Evolutionary conservation across 169 alveolate species (phyloP).

Genomic region (Cryptosporidium parvum): DNA sequence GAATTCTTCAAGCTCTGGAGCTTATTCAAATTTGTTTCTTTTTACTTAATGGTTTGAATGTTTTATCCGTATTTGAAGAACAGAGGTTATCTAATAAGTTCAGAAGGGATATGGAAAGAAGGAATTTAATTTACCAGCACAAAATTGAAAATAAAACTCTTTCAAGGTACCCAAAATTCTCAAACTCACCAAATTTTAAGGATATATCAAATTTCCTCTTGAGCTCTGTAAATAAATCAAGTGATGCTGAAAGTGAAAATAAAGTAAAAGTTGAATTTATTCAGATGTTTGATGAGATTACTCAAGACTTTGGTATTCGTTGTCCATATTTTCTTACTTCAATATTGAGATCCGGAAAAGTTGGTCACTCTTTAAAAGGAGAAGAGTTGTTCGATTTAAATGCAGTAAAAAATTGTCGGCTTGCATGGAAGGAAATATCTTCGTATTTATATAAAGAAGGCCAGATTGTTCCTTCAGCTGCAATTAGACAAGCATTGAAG

Average conservation of each 20-base stretch:
- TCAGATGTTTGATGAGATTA: slow-evolving; percentile 22
- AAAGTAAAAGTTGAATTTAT: slow-evolving; percentile 1
- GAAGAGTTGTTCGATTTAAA: slow-evolving; percentile 18
- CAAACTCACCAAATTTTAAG: slow-evolving; percentile 50
- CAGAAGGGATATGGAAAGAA: slow-evolving; percentile 60
- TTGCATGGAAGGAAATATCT: slow-evolving; percentile 73
- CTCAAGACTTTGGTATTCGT: slow-evolving; percentile 42
- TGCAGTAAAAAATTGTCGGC: slow-evolving; percentile 41
- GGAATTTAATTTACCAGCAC: slow-evolving; percentile 7
- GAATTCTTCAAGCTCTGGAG: slow-evolving; percentile 23
- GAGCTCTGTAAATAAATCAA: slow-evolving; percentile 10
- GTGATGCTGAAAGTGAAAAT: not conserved
- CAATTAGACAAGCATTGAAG: slow-evolving; percentile 42
- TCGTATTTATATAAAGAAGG: slow-evolving; percentile 68
- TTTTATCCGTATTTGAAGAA: slow-evolving; percentile 60
- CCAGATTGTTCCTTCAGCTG: slow-evolving; percentile 56
- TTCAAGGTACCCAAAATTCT: slow-evolving; percentile 50
- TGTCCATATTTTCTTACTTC: slow-evolving; percentile 61
- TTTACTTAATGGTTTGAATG: slow-evolving; percentile 52
- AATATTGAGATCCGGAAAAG: slow-evolving; percentile 1
- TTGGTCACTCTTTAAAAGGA: not conserved
- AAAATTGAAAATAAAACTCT: slow-evolving; percentile 43
- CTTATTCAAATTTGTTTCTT: slow-evolving; percentile 54
- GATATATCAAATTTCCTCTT: slow-evolving; percentile 16
- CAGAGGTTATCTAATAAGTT: slow-evolving; percentile 31